Base-by-base conservation (phyloP, 495 filamentous ascomycete genomes). In the Aspergillus incahuasiensis region DNA sequence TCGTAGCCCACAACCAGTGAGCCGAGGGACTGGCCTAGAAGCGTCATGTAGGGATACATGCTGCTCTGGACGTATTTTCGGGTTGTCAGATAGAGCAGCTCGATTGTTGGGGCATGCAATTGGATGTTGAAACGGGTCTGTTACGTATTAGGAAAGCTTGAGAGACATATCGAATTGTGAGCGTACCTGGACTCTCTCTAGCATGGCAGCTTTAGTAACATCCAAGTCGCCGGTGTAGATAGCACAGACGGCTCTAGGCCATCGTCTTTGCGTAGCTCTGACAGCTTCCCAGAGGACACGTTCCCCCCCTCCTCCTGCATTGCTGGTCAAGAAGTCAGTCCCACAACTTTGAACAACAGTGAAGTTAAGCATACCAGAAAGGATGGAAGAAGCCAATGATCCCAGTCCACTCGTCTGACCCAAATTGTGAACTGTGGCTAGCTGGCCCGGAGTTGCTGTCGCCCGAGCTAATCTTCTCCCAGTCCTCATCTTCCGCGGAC, bases 271-370 rank as follows among this genome's bases (percentile, higher is more conserved):
- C 5, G 90, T 96, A 25, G 95, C 90, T 60, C 87, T 85, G 51
- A 98, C 86, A 9, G 95, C 94, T 58, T 92, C 92, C 91, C 94
- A 98, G 40, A 98, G 82, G 25, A 98, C 95, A 68, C 94, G 82
- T 74, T 98, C 94, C 55, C 95, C 94, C 39, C 94, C 94, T 30
- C 94, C 94, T 24, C 92, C 94, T 39, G 94, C 95, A 74, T 97
- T 97, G 70, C 90, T 92, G 19, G 13, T 8, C 50, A 42, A 24
- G 4, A 16, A 25, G 45, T 50, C 25, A 56, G 40, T 21, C 35
- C 13, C 3, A 21, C 42, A 22, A 47, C 28, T 39, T 42, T 48
- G 24, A 57, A 20, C 38, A 54, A 15, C 52, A 24, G 22, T 40
- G n/a, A n/a, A n/a, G n/a, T n/a, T n/a, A n/a, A n/a, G 40, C 20